Evolutionary conservation across 1,284 basidiomycete species (phyloP).

Genomic region (Afroboletus lepidellus): DNA sequence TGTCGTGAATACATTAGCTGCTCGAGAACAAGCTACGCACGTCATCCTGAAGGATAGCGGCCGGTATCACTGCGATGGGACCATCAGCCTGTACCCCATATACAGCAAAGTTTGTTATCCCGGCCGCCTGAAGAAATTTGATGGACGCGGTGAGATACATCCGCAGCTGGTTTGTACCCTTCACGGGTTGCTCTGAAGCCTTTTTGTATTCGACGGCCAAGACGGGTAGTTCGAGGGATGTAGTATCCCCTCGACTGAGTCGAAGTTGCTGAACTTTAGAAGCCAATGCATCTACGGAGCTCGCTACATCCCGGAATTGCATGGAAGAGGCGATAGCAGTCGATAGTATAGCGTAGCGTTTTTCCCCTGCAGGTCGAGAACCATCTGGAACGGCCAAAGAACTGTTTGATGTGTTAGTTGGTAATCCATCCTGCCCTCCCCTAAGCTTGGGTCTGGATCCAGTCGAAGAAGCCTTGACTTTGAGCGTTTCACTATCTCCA

Average conservation of each 20-base stretch:
- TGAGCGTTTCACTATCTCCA: no score
- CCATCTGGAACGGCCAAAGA: not conserved
- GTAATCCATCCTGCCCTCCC: not conserved
- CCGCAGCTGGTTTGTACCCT: conserved; percentile 11
- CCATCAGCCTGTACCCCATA: conserved; percentile 12
- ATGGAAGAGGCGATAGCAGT: not conserved
- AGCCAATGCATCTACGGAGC: not conserved
- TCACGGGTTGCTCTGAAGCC: not conserved
- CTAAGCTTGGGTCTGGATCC: not conserved
- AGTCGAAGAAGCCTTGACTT: not conserved
- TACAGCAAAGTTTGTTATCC: conserved; percentile 6
- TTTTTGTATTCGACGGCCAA: conserved; percentile 11
- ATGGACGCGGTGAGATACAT: conserved; percentile 14
- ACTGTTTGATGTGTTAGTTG: not conserved
- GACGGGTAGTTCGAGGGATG: conserved; percentile 8
- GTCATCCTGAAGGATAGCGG: conserved; percentile 7
- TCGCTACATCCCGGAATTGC: not conserved
- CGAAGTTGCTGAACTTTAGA: not conserved
- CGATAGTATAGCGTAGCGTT: not conserved
- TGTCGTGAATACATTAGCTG: no score
- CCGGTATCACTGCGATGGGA: conserved; percentile 3
- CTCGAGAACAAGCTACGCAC: not conserved
- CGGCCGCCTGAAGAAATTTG: conserved; percentile 9
- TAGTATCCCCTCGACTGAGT: not conserved
- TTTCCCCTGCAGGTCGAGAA: not conserved